A percentile compares a stretch with the other conserved stretches of the same genome.
phyloP scores from a whole-genome alignment of 2,329 filamentous ascomycete species.

The Emydomyces testavorans region DNA sequence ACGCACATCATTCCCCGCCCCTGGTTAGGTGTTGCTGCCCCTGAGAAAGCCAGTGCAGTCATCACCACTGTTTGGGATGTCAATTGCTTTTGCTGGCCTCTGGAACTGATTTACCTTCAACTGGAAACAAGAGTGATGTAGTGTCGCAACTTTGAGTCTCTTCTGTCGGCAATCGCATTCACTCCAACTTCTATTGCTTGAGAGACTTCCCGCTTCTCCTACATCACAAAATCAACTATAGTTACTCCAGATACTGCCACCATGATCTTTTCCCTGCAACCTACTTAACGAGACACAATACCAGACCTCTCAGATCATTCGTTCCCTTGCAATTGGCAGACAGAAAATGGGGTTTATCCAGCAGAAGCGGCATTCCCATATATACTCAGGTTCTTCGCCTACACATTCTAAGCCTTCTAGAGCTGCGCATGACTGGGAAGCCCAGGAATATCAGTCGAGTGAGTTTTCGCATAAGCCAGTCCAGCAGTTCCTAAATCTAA shows the following conservation, averaged over 20 bases:
- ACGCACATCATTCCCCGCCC: background rate
- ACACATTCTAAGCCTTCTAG: constrained; percentile 1
- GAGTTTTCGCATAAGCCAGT: background rate
- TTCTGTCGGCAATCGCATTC: background rate
- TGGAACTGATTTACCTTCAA: too few relatives aligned
- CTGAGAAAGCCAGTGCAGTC: background rate
- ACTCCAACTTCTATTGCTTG: background rate
- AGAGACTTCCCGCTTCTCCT: background rate
- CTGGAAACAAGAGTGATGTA: too few relatives aligned
- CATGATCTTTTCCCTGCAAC: background rate
- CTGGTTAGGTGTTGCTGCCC: background rate
- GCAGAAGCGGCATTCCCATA: background rate
- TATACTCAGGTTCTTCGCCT: background rate
- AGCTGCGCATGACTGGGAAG: background rate
- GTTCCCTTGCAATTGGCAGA: background rate
- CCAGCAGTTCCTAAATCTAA: background rate
- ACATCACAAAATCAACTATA: constrained; percentile 1
- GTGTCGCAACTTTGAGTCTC: too few relatives aligned
- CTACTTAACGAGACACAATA: background rate
- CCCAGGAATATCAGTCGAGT: background rate
- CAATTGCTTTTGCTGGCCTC: too few relatives aligned
- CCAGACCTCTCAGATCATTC: background rate
- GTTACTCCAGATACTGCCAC: background rate
- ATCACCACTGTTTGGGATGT: too few relatives aligned
- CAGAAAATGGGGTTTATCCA: background rate